Evolutionary conservation across 495 filamentous ascomycete genomes (phyloP).

Genomic region (Aspergillus avenaceus): DNA sequence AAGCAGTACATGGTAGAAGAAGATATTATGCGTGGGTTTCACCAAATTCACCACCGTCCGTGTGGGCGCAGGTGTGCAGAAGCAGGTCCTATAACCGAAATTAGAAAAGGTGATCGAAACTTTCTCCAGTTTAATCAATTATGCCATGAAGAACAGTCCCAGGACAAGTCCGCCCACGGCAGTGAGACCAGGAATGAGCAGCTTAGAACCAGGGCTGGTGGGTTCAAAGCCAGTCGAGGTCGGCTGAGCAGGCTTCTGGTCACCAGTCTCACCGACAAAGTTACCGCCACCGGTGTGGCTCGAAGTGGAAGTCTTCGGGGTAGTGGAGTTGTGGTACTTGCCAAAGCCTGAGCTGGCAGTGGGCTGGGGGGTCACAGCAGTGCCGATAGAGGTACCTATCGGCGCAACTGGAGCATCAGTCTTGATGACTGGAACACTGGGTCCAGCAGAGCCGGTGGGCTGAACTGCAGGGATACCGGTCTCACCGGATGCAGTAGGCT

Average conservation of each 20-base stretch:
- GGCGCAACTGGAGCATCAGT: too few species aligned
- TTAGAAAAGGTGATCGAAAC: too few species aligned
- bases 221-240: conserved; percentile 20
- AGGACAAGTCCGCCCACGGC: conserved; percentile 24
- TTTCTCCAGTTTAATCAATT: too few species aligned
- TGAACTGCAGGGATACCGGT: neutral
- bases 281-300: neutral
- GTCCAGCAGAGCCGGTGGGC: neutral
- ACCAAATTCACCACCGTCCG: too few species aligned
- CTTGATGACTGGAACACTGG: too few species aligned
- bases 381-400: too few species aligned
- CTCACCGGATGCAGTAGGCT: too few species aligned
- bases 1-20: too few species aligned
- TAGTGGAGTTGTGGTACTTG: conserved; percentile 4
- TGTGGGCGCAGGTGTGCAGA: too few species aligned
- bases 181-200: conserved; percentile 25
- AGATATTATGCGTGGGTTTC: too few species aligned
- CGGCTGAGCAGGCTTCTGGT: conserved; percentile 18
- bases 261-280: neutral
- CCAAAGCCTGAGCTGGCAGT: neutral
- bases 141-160: conserved; percentile 15
- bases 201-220: conserved; percentile 30
- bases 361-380: neutral
- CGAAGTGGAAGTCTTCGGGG: conserved; percentile 6
- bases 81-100: too few species aligned